phyloP scores from a whole-genome alignment of 75 land plant genomes.

The Pinus tabuliformis region DNA sequence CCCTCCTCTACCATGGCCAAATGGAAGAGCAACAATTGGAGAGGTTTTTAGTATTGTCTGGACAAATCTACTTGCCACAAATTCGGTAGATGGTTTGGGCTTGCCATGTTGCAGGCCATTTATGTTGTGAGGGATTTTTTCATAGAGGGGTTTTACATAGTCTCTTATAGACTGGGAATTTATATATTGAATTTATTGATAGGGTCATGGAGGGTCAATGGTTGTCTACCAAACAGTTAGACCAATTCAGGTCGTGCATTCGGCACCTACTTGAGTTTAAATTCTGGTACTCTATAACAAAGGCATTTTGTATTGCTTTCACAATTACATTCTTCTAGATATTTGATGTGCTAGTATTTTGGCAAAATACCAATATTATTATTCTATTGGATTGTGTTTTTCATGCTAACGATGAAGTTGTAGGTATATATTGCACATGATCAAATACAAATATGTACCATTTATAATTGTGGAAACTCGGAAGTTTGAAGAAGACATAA shows the following conservation, averaged over 20 bases:
- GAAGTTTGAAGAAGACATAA: no score
- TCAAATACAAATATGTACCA: no score
- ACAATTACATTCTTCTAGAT: no score
- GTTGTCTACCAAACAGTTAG: conserved; percentile 37
- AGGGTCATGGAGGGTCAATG: conserved; percentile 43
- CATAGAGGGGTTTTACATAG: conserved; percentile 65
- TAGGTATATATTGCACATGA: no score
- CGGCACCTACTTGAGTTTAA: conserved; percentile 60
- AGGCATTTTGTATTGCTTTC: not conserved
- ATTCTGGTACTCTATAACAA: conserved; percentile 39
- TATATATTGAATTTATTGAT: no score
- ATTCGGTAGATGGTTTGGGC: conserved; percentile 44
- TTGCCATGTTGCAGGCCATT: conserved; percentile 16
- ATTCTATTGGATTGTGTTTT: no score
- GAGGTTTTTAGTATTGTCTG: conserved; percentile 48
- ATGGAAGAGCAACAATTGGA: conserved; percentile 23
- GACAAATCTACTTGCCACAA: conserved; percentile 53
- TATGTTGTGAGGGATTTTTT: conserved; percentile 49
- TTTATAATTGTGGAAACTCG: no score
- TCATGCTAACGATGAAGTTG: no score
- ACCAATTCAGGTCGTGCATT: conserved; percentile 66
- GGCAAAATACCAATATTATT: no score
- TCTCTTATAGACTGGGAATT: conserved; percentile 57
- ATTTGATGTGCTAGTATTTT: no score
- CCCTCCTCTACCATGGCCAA: conserved; percentile 14